Evolutionary conservation across 108 stramenopile species (phyloP).

Genomic region (Bacterosira constricta): DNA sequence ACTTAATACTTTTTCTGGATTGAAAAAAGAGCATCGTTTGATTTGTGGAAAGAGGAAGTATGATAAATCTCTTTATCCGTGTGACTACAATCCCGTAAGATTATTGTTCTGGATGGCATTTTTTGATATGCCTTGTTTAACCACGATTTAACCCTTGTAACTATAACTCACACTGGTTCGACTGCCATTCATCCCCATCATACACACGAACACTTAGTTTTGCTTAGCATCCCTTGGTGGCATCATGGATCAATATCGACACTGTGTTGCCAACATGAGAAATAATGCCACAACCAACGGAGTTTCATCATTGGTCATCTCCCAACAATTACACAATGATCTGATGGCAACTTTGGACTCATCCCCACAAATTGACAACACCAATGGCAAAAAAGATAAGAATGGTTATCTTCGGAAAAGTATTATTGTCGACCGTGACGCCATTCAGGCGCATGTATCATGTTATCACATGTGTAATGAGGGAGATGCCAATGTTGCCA

Average conservation of each 20-base stretch:
- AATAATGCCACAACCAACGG: background rate
- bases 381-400: background rate
- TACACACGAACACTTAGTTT: conserved; percentile 22
- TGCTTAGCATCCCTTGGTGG: conserved; percentile 78
- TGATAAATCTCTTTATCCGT: background rate
- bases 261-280: conserved; percentile 32
- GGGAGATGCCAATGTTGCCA: background rate
- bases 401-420: conserved; percentile 11
- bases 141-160: background rate
- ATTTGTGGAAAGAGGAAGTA: conserved; percentile 18
- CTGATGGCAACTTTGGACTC: background rate
- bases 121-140: background rate
- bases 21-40: background rate
- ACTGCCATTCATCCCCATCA: background rate
- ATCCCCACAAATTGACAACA: background rate
- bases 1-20: no score
- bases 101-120: background rate
- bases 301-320: background rate
- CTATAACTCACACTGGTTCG: background rate
- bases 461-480: background rate
- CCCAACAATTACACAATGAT: background rate
- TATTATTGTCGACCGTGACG: conserved; percentile 16
- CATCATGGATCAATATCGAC: conserved; percentile 62
- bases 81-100: conserved; percentile 38
- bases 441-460: background rate